Evolutionary conservation across 352 stramenopile species (phyloP).

Genomic region (Phytophthora fragariae): DNA sequence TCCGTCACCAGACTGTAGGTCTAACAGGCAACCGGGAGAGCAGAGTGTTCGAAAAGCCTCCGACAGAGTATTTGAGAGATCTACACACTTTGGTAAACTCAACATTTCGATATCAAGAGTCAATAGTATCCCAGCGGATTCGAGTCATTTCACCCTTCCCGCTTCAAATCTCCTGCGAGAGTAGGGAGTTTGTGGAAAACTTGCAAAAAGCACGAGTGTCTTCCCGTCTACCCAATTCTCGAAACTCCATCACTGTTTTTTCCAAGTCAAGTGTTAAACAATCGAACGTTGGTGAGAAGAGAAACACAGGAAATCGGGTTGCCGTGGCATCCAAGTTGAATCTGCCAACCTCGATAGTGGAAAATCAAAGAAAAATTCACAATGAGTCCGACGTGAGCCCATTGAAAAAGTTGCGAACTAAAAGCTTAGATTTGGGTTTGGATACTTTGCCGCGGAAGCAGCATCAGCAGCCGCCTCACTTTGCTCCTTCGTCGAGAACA

Average conservation of each 20-base stretch:
- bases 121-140: neutral
- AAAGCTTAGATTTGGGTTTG: neutral
- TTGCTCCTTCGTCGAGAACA: neutral
- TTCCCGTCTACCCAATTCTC: neutral
- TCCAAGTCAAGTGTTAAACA: neutral
- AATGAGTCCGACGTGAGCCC: neutral
- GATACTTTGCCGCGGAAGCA: neutral
- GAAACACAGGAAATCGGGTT: neutral
- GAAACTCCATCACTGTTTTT: neutral
- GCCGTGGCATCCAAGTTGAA: neutral
- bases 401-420: neutral
- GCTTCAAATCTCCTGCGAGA: neutral
- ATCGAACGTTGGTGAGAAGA: neutral
- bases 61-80: neutral
- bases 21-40: neutral
- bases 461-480: neutral
- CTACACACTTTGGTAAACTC: neutral
- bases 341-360: neutral
- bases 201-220: neutral
- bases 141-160: neutral
- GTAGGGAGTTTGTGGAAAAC: neutral
- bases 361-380: neutral
- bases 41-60: neutral
- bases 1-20: neutral
- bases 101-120: neutral